These are phyloP conservation scores for Thraustochytrium sp. DNA, from an alignment of 352 stramenopile species.

Conservation along the genomic window DNA sequence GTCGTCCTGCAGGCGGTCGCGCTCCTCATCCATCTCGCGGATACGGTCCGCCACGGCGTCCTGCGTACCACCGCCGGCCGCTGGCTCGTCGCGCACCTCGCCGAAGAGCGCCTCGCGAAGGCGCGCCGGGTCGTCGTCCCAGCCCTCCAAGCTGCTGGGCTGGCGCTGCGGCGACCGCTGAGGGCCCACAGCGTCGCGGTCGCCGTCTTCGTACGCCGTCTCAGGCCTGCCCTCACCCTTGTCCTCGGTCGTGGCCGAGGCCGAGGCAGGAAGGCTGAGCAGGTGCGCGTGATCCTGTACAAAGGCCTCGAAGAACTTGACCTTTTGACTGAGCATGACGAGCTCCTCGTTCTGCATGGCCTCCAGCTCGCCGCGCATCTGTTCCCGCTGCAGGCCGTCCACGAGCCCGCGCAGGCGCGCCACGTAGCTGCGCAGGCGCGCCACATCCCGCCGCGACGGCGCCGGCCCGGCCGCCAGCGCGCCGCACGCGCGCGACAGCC, in stretches of 20 bases:
- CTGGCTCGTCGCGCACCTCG: not conserved
- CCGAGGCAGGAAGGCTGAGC: too few species aligned
- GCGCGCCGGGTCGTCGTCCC: not conserved
- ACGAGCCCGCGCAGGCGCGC: not conserved
- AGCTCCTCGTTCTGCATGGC: constrained; percentile 19
- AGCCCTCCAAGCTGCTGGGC: not conserved
- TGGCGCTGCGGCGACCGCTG: not conserved
- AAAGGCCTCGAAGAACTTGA: not conserved
- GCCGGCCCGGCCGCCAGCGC: not conserved
- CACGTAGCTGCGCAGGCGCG: not conserved
- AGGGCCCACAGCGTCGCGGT: not conserved
- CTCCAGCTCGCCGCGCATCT: not conserved
- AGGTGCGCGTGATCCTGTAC: not conserved
- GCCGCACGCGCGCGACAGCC: not conserved
- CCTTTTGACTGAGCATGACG: not conserved
- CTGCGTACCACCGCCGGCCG: too few species aligned
- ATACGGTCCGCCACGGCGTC: not conserved
- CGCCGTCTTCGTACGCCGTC: not conserved
- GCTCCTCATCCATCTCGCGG: not conserved
- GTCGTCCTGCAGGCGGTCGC: not conserved
- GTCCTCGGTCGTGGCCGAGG: too few species aligned
- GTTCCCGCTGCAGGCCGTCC: not conserved
- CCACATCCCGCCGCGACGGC: not conserved
- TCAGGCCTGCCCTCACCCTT: not conserved
- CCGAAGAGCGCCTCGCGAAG: not conserved